These are phyloP conservation scores for Lycium barbarum DNA, from an alignment of 257 asterid genomes.

Conservation along the genomic window DNA sequence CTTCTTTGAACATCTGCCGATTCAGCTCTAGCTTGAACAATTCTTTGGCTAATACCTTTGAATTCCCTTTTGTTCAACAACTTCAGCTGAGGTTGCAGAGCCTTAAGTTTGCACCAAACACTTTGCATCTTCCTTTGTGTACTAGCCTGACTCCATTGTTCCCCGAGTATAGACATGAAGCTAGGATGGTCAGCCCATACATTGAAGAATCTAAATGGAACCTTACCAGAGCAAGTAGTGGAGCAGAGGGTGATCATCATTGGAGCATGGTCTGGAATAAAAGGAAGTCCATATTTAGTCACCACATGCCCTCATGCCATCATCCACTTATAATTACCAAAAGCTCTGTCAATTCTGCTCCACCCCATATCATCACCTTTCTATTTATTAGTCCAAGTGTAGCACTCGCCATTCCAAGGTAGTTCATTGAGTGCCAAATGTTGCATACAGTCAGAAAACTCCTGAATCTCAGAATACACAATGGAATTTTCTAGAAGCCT, in stretches of 20 bases:
- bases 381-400: background rate
- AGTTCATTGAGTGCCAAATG: background rate
- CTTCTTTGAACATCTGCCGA: too few relatives aligned
- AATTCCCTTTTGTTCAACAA: too few relatives aligned
- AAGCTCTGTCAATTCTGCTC: background rate
- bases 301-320: background rate
- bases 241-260: background rate
- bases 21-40: too few relatives aligned
- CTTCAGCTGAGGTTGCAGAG: too few relatives aligned
- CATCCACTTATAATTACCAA: background rate
- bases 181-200: background rate
- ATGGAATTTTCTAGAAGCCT: background rate
- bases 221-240: background rate
- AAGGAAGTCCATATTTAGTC: background rate
- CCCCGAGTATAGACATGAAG: background rate
- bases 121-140: background rate
- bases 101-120: background rate
- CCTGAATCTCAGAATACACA: background rate
- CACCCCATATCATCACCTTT: too few relatives aligned
- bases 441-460: background rate
- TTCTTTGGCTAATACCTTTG: too few relatives aligned
- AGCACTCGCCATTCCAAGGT: background rate
- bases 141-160: background rate
- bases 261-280: background rate
- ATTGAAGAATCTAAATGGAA: background rate